Evolutionary conservation across 176 grass and related monocot species (phyloP), one percentile per base, ranked within the genome.

Genomic region (Triticum dicoccoides): DNA sequence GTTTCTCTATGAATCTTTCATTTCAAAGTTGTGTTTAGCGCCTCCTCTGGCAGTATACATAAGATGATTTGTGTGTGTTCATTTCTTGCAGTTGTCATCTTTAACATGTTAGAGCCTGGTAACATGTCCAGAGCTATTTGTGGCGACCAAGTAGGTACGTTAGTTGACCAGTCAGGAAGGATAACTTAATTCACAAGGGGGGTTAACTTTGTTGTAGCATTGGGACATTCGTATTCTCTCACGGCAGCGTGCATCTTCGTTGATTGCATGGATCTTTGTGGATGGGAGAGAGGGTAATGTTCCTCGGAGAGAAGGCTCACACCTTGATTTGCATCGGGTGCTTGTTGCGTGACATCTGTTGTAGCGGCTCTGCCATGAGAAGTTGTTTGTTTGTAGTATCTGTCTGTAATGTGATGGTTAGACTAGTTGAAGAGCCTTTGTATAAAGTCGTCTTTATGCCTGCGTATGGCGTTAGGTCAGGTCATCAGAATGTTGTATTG

Each of bases 51-150:
- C 34, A 11, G 10, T 58, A 51, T 72, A 62, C 3, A 62, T 67
- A 41, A 61, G 54, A 54, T 89, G 61, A 74, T 54, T 74, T 83
- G 74, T 65, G 29, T 65, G 21, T 32, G 9, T 86, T 9, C 27
- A 45, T 86, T 84, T 80, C 69, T 62, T 91, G 90, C 92, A 99
- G 97, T 99, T 87, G 87, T 99, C 71, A 89, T 99, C 61, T 96
- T 99, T 92, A 93, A 94, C 90, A 86, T 99, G 59, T 82, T 91
- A 81, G 94, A 99, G 39, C 82, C 94, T 69, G 85, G 92, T 77
- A 96, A 94, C 90, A 94, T 99, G 64, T 94, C 94, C 13, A 94
- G 83, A 90, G 97, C 92, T 17, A 84, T 99, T 78, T 90, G 90
- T 79, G 97, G 97, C 61, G 92, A 99, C 42, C 90, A 92, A 91